phyloP scores from a whole-genome alignment of 1,284 basidiomycete species.

The Moesziomyces antarcticus region DNA sequence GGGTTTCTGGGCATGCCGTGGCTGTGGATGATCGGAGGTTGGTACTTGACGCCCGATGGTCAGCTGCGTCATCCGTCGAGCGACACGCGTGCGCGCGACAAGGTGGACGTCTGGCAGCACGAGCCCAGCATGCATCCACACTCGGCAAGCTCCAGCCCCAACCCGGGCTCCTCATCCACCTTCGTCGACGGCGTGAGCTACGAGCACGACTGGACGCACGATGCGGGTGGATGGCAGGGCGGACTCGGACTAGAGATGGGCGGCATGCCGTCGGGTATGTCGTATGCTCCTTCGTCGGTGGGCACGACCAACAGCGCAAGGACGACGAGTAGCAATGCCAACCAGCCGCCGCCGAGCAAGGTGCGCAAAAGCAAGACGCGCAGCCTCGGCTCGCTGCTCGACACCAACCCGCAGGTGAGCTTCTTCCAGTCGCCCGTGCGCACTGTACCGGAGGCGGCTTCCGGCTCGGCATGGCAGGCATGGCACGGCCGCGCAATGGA shows the following conservation, averaged over 20 bases:
- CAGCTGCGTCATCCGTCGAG: slow-evolving; percentile 26
- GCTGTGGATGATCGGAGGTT: slow-evolving; percentile 62
- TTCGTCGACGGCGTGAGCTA: slow-evolving; percentile 8
- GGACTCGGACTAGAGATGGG: slow-evolving; percentile 12
- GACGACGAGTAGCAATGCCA: slow-evolving; percentile 34
- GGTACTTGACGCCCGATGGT: slow-evolving; percentile 47
- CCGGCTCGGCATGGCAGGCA: slow-evolving; percentile 9
- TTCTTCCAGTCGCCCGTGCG: slow-evolving; percentile 53
- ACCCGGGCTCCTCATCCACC: slow-evolving; percentile 13
- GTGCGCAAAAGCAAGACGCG: slow-evolving; percentile 35
- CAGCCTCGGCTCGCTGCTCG: slow-evolving; percentile 36
- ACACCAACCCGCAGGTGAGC: slow-evolving; percentile 40
- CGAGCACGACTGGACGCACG: slow-evolving; percentile 13
- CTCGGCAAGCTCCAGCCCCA: slow-evolving; percentile 15
- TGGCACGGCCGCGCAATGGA: slow-evolving; percentile 15
- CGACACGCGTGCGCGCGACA: slow-evolving; percentile 14
- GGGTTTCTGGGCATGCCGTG: slow-evolving; percentile 63
- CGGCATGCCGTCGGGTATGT: slow-evolving; percentile 21
- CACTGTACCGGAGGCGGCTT: slow-evolving; percentile 18
- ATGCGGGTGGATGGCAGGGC: neutral
- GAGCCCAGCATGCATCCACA: slow-evolving; percentile 43
- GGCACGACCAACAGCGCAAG: slow-evolving; percentile 21
- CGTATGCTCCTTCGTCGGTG: slow-evolving; percentile 30
- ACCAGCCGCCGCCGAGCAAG: slow-evolving; percentile 24
- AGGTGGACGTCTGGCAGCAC: slow-evolving; percentile 51